phyloP scores from a whole-genome alignment of 164 flowering plant species.

The Cinnamomum micranthum region DNA sequence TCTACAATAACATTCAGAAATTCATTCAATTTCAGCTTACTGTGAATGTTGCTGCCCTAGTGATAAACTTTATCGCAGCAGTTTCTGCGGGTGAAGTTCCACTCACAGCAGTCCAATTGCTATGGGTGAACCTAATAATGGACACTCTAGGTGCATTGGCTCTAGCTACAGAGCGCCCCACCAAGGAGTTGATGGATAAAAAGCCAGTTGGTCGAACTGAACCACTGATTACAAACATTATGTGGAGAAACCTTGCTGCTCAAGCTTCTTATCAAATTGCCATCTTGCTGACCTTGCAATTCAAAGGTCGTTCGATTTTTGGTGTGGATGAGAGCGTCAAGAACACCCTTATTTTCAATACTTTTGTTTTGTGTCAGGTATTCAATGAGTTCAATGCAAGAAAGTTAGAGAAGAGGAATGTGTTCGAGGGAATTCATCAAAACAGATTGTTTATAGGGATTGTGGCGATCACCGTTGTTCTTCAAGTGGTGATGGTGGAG shows the following conservation, averaged over 20 bases:
- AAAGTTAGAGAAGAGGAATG: conserved; percentile 44
- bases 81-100: conserved; percentile 58
- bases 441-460: conserved; percentile 46
- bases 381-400: conserved; percentile 56
- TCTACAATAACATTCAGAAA: conserved; percentile 63
- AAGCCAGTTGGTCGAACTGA: conserved; percentile 47
- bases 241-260: conserved; percentile 64
- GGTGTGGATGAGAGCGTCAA: conserved; percentile 29
- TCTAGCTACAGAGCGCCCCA: conserved; percentile 55
- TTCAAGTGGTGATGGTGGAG: conserved; percentile 53
- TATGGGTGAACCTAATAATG: conserved; percentile 81
- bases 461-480: conserved; percentile 30
- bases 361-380: conserved; percentile 55
- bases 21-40: conserved; percentile 77
- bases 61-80: conserved; percentile 58
- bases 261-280: conserved; percentile 53
- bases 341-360: conserved; percentile 50
- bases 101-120: conserved; percentile 48
- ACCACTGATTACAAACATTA: conserved; percentile 54
- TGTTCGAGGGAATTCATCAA: conserved; percentile 34
- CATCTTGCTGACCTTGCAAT: conserved; percentile 37
- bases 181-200: conserved; percentile 48
- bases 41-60: conserved; percentile 53
- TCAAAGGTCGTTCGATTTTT: conserved; percentile 42
- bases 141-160: conserved; percentile 67